Percentiles rank a stretch among this genome's conserved stretches.
Conservation (phyloP, 2,329 filamentous ascomycete genomes). For the Fusarium newnesense region DNA sequence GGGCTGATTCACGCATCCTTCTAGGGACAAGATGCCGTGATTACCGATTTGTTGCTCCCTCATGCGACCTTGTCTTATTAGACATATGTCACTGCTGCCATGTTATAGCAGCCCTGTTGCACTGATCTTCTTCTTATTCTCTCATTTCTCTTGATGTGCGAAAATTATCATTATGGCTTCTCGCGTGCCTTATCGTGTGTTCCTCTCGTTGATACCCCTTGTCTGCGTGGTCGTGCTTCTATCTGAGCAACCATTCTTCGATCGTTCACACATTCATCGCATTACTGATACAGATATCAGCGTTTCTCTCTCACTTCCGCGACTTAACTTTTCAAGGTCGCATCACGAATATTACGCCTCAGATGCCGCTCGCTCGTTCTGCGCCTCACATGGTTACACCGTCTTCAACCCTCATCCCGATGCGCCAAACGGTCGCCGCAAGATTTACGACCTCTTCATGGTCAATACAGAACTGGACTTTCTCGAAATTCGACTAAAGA, state of each 20-base stretch:
- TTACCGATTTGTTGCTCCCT: constrained; percentile 1
- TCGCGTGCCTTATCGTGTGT: constrained; percentile 4
- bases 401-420: constrained; percentile 41
- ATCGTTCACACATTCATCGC: constrained; percentile 22
- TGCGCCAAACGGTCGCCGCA: constrained; percentile 42
- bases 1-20: not conserved
- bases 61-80: not conserved
- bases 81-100: not conserved
- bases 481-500: constrained; percentile 71
- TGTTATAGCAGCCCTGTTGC: not conserved
- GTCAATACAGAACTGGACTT: constrained; percentile 73
- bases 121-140: not conserved
- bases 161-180: constrained; percentile 14
- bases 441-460: constrained; percentile 66
- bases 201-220: constrained; percentile 17
- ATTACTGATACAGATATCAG: constrained; percentile 39
- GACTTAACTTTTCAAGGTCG: constrained; percentile 40
- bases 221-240: constrained; percentile 30
- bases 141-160: not conserved
- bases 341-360: constrained; percentile 46
- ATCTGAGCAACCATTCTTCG: constrained; percentile 31
- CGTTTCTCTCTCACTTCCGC: constrained; percentile 34
- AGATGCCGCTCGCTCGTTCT: constrained; percentile 44
- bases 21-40: not conserved
- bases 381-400: constrained; percentile 48